A percentile compares a stretch with the other conserved stretches of the same genome.
Conservation (phyloP, 768 basidiomycete genomes). For the Calocera viscosa region DNA sequence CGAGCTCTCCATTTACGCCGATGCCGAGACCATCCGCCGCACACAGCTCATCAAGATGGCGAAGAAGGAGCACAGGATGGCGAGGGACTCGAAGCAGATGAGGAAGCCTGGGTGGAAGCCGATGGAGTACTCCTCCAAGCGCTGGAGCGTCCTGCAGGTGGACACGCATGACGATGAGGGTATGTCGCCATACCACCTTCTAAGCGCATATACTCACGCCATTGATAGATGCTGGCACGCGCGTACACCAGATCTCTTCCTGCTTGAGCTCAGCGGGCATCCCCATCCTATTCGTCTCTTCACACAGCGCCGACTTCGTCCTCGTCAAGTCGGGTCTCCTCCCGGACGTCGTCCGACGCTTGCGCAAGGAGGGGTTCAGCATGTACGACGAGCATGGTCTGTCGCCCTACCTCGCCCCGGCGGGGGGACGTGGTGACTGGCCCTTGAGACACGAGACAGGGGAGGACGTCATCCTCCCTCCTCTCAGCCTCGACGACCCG, state of each 20-base stretch:
- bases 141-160: conserved; percentile 70
- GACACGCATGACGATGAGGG: conserved; percentile 54
- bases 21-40: conserved; percentile 31
- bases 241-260: conserved; percentile 63
- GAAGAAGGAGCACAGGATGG: conserved; percentile 28
- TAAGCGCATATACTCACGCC: conserved; percentile 30
- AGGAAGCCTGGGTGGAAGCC: conserved; percentile 22
- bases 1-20: conserved; percentile 39
- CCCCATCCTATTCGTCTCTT: conserved; percentile 70
- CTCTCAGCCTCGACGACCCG: not conserved
- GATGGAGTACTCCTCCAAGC: conserved; percentile 58
- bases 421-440: not conserved
- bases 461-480: not conserved
- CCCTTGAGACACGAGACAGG: not conserved
- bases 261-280: conserved; percentile 65
- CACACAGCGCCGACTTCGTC: conserved; percentile 73
- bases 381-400: not conserved
- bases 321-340: conserved; percentile 35
- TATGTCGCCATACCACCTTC: conserved; percentile 13
- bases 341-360: not conserved
- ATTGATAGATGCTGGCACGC: conserved; percentile 43
- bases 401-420: not conserved
- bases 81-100: conserved; percentile 20
- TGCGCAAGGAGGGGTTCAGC: not conserved
- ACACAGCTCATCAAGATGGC: conserved; percentile 33